Conservation (phyloP, 108 stramenopile species). For the Hondaea fermentalgiana region DNA sequence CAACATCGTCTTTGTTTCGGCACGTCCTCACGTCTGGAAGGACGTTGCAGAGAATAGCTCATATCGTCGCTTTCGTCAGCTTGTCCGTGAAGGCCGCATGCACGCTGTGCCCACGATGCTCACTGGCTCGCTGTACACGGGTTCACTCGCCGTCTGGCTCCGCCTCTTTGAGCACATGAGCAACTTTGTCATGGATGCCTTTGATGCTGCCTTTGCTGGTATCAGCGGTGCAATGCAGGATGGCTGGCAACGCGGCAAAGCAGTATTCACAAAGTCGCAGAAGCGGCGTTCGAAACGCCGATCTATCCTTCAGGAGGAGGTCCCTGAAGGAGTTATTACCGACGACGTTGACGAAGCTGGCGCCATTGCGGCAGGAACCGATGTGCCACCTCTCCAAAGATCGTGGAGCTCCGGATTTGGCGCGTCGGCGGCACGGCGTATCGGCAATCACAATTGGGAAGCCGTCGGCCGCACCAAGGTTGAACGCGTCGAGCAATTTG, state of each 20-base stretch:
- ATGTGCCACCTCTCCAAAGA: background rate
- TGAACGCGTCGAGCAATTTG: slow-evolving; percentile 47
- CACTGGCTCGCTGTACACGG: slow-evolving; percentile 44
- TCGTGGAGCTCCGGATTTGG: background rate
- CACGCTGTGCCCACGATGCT: slow-evolving; percentile 50
- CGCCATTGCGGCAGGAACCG: background rate
- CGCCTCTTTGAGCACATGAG: background rate
- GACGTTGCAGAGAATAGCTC: slow-evolving; percentile 32
- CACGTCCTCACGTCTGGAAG: slow-evolving; percentile 54
- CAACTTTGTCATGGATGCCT: background rate
- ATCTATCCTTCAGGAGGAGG: too few species aligned
- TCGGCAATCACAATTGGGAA: slow-evolving; percentile 36
- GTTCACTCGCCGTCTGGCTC: background rate
- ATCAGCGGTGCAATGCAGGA: too few species aligned
- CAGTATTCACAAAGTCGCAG: too few species aligned
- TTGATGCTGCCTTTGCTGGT: background rate
- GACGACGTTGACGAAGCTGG: background rate
- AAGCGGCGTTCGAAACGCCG: too few species aligned
- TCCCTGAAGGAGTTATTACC: background rate
- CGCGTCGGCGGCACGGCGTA: background rate
- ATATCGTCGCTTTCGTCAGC: slow-evolving; percentile 37
- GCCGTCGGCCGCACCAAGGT: slow-evolving; percentile 48
- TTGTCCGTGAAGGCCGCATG: slow-evolving; percentile 33
- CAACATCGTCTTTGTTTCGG: slow-evolving; percentile 51
- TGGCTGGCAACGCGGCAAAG: too few species aligned